phyloP scores from a whole-genome alignment of 768 basidiomycete species.

The Ramaria sp. region DNA sequence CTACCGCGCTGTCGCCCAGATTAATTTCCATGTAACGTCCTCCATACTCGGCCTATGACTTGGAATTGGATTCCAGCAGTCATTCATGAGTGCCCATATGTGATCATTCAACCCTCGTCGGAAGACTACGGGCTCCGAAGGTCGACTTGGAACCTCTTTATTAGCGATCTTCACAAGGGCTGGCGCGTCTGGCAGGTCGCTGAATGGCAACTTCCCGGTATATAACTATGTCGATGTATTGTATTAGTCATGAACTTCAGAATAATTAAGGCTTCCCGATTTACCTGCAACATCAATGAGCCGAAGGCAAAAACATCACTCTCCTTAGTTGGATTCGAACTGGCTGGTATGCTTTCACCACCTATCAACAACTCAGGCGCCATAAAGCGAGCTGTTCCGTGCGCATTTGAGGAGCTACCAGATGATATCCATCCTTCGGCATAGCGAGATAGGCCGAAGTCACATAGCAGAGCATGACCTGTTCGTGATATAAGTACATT shows the following conservation, averaged over 20 bases:
- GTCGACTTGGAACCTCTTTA: not conserved
- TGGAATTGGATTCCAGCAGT: not conserved
- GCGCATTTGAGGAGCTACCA: not conserved
- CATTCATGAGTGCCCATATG: not conserved
- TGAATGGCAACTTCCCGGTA: slow-evolving; percentile 1
- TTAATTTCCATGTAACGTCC: not conserved
- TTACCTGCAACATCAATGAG: slow-evolving; percentile 4
- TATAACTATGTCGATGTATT: not conserved
- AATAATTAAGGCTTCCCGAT: not conserved
- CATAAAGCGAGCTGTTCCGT: not conserved
- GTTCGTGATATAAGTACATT: slow-evolving; percentile 1
- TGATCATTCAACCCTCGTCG: not conserved
- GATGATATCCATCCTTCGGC: not conserved
- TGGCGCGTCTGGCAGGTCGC: not conserved
- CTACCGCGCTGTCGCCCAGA: not conserved
- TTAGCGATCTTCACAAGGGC: not conserved
- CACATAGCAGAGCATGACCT: not conserved
- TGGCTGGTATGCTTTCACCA: not conserved
- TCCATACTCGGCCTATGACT: not conserved
- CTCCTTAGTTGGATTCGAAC: not conserved
- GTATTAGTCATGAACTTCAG: not conserved
- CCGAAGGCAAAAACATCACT: slow-evolving; percentile 8
- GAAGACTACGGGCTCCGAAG: not conserved
- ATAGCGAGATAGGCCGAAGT: not conserved
- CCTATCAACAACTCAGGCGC: not conserved